Conservation (phyloP, 441 rosid genomes). For the Erodium moschatum region DNA sequence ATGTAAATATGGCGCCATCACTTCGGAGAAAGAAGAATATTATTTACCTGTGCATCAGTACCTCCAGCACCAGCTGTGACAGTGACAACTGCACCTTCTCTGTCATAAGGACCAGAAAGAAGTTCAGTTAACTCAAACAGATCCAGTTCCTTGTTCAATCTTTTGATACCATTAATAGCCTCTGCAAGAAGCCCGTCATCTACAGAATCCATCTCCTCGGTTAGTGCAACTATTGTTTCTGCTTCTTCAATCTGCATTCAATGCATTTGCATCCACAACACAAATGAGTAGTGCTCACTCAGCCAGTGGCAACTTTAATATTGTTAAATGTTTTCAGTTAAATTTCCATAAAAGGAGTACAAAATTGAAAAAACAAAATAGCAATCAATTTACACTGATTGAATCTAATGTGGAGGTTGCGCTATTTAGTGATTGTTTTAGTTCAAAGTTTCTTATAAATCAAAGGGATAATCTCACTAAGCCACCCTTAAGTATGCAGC, state of each 20-base stretch:
- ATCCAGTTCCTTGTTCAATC: conserved; percentile 59
- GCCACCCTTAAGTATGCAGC: no score
- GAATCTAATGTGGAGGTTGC: neutral
- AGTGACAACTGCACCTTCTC: conserved; percentile 75
- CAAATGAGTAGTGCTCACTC: neutral
- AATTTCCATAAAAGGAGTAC: neutral
- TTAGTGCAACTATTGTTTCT: conserved; percentile 63
- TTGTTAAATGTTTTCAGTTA: neutral
- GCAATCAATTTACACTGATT: neutral
- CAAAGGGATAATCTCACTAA: no score
- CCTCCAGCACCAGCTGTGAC: conserved; percentile 98
- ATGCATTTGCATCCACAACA: conserved; percentile 7
- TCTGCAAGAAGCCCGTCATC: conserved; percentile 81
- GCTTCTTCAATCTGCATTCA: conserved; percentile 77
- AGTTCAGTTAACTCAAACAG: conserved; percentile 76
- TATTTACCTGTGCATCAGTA: conserved; percentile 86
- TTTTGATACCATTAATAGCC: conserved; percentile 55
- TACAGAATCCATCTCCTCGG: conserved; percentile 85
- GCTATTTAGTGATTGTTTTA: neutral
- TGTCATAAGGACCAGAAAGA: conserved; percentile 84
- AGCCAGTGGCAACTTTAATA: neutral
- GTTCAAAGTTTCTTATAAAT: neutral
- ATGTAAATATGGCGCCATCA: neutral
- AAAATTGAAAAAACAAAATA: no score
- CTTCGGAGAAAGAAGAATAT: conserved; percentile 10